Percentiles rank a stretch among this genome's conserved stretches.
phyloP scores from a whole-genome alignment of 108 stramenopile species.

The Nitzschia inconspicua region DNA sequence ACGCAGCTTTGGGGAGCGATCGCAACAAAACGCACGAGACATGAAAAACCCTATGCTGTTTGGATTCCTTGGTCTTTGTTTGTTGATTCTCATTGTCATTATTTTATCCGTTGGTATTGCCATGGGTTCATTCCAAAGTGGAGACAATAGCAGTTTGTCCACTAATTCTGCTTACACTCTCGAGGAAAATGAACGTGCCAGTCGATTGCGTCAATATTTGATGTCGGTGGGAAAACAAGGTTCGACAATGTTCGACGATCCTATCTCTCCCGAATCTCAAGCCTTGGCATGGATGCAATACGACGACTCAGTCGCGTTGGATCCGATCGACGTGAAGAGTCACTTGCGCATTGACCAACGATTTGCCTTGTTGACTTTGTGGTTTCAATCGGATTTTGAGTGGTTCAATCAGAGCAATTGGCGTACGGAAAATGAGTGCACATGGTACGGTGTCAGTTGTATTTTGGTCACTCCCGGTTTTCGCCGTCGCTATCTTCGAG shows the following conservation, averaged over 20 bases:
- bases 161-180: not conserved
- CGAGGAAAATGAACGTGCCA: not conserved
- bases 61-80: not conserved
- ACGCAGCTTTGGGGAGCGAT: constrained; percentile 16
- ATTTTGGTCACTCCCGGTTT: not conserved
- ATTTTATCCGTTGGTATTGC: constrained; percentile 33
- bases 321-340: constrained; percentile 14
- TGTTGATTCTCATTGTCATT: constrained; percentile 14
- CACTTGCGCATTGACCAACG: constrained; percentile 47
- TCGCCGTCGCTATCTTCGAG: not conserved
- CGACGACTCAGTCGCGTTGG: constrained; percentile 25
- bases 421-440: constrained; percentile 67
- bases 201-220: constrained; percentile 10
- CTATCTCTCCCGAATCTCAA: constrained; percentile 41
- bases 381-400: constrained; percentile 37
- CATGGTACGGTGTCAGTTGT: constrained; percentile 55
- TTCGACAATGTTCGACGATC: constrained; percentile 16
- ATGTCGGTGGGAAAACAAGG: constrained; percentile 6
- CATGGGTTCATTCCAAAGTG: constrained; percentile 18
- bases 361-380: constrained; percentile 61
- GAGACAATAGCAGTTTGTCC: not conserved
- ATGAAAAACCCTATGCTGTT: not conserved
- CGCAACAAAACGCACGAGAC: no score
- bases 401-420: constrained; percentile 43
- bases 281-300: constrained; percentile 53